Evolutionary conservation across 495 filamentous ascomycete genomes (phyloP).

Genomic region (Lasiosphaeria hispida): DNA sequence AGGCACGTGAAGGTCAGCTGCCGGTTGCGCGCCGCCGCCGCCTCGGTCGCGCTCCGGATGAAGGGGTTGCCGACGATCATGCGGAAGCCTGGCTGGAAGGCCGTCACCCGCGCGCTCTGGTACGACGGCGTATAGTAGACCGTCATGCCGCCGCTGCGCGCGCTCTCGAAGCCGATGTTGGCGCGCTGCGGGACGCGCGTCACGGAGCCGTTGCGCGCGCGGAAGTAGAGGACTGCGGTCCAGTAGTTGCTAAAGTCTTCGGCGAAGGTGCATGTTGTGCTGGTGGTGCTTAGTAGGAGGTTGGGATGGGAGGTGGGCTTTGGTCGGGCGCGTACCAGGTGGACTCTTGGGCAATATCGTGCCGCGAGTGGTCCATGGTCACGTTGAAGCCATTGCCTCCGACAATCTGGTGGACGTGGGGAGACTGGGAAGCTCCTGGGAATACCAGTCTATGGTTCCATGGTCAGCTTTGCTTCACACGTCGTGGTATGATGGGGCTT

Average conservation of each 20-base stretch:
- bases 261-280: slow-evolving; percentile 23
- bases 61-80: slow-evolving; percentile 50
- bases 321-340: too few relatives aligned
- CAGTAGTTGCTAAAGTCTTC: slow-evolving; percentile 30
- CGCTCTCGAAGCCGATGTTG: slow-evolving; percentile 36
- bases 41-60: slow-evolving; percentile 37
- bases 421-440: slow-evolving; percentile 34
- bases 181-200: slow-evolving; percentile 38
- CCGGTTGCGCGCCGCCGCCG: too few relatives aligned
- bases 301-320: too few relatives aligned
- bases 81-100: slow-evolving; percentile 47
- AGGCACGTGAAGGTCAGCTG: too few relatives aligned
- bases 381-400: slow-evolving; percentile 50
- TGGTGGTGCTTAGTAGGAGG: slow-evolving; percentile 22
- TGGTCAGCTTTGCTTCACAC: too few relatives aligned
- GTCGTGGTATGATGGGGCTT: too few relatives aligned
- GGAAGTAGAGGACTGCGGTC: slow-evolving; percentile 48
- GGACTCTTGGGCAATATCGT: slow-evolving; percentile 2
- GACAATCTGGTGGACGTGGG: slow-evolving; percentile 47
- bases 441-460: slow-evolving; percentile 27
- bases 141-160: slow-evolving; percentile 38
- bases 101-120: slow-evolving; percentile 32
- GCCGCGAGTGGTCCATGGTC: slow-evolving; percentile 36
- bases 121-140: slow-evolving; percentile 37
- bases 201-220: slow-evolving; percentile 43